Conservation (phyloP, 495 filamentous ascomycete species). For the Xylaria flabelliformis region DNA sequence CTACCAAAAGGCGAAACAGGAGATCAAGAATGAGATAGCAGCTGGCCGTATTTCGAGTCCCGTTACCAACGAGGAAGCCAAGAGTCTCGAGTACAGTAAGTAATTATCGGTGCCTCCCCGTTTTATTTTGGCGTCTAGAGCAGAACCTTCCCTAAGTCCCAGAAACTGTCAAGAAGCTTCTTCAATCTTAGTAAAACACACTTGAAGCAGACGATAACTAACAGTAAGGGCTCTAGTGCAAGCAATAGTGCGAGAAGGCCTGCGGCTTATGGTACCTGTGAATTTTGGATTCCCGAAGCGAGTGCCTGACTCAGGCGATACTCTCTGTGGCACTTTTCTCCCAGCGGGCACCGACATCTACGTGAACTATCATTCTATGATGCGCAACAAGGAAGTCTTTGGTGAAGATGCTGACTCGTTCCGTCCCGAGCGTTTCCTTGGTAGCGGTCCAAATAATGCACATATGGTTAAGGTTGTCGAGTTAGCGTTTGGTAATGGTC, state of each 20-base stretch:
- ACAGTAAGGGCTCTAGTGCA: constrained; percentile 19
- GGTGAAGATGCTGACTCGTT: constrained; percentile 58
- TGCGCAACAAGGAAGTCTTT: constrained; percentile 50
- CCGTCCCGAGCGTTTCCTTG: constrained; percentile 63
- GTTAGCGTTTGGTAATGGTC: constrained; percentile 52
- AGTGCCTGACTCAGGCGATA: constrained; percentile 59
- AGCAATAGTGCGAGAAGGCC: constrained; percentile 59
- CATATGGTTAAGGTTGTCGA: constrained; percentile 48
- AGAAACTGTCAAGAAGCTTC: neutral
- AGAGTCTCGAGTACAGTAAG: constrained; percentile 47
- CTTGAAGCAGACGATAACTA: neutral
- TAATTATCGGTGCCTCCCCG: neutral
- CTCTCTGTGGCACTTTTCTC: constrained; percentile 52
- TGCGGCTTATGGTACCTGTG: constrained; percentile 52
- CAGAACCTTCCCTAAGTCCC: no score
- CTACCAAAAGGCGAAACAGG: constrained; percentile 60
- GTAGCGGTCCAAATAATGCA: constrained; percentile 37
- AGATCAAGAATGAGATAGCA: constrained; percentile 54
- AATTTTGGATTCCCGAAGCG: constrained; percentile 47
- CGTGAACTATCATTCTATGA: constrained; percentile 49
- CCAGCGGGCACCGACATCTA: constrained; percentile 60
- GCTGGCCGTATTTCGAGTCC: constrained; percentile 41
- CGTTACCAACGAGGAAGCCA: constrained; percentile 49
- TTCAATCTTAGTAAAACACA: neutral
- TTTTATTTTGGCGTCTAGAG: neutral